A percentile compares a stretch with the other conserved stretches of the same genome.
Evolutionary conservation across 2,329 filamentous ascomycete genomes (phyloP).

Genomic region (Pseudopyrenochaeta lycopersici): DNA sequence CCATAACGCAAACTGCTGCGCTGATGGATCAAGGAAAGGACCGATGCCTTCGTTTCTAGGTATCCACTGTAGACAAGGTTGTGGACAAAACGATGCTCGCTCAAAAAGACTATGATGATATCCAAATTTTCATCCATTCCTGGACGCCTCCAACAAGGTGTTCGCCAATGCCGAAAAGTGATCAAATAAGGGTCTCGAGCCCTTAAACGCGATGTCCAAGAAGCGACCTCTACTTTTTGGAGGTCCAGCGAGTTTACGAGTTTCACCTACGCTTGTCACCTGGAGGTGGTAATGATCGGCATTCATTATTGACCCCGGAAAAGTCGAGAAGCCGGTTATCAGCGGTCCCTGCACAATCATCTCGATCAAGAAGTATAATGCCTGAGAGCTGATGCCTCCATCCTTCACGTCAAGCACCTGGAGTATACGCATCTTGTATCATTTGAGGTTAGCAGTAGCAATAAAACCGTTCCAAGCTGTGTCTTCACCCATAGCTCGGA

Average conservation of each 20-base stretch:
- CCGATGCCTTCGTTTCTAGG: not conserved
- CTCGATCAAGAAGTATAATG: not conserved
- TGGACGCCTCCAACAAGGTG: not conserved
- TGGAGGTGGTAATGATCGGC: not conserved
- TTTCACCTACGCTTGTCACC: not conserved
- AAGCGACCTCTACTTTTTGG: not conserved
- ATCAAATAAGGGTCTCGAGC: not conserved
- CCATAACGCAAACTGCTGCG: not conserved
- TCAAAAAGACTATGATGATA: not conserved
- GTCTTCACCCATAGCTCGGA: slow-evolving; percentile 43
- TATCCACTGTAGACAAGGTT: not conserved
- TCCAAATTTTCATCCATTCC: not conserved
- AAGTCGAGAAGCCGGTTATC: not conserved
- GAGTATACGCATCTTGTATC: slow-evolving; percentile 9
- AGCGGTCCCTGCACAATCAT: not conserved
- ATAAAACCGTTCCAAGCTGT: not conserved
- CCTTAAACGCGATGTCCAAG: not conserved
- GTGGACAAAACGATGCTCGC: not conserved
- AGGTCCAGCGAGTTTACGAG: not conserved
- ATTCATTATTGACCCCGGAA: not conserved
- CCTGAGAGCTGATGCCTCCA: slow-evolving; percentile 6
- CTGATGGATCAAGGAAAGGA: not conserved
- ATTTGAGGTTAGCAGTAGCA: slow-evolving; percentile 11
- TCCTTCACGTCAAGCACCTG: slow-evolving; percentile 9
- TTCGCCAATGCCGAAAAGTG: not conserved